Base-by-base conservation (phyloP, 345 rosid species). In the Litchi chinensis region DNA sequence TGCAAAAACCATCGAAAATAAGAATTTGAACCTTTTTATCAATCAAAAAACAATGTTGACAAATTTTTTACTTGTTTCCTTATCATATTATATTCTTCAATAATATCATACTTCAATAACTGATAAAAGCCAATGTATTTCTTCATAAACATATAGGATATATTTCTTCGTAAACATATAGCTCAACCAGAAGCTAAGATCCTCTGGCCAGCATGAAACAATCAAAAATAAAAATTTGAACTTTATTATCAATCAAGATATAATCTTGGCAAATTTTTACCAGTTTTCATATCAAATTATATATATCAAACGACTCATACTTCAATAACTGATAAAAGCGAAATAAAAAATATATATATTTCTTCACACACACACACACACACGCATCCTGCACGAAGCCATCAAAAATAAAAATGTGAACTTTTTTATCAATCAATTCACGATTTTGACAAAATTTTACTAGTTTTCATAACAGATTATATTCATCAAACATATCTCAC, bases 301-400 rank as follows among this genome's bases (percentile, higher is more conserved):
- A 32, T 32, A 1, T 3, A 3, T 32, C 37, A 32, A 32, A 32
- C 37, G 4, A 32, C 37, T 32, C 37, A 32, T 3, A 32, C 3
- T 32, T 32, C 37, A 32, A 32, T 32, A 32, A 32, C 37, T 32
- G 37, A 32, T 32, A 32, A 32, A 32, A 32, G 4, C 4, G 3
- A 32, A 32, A 32, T 32, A 2, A 28, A 28, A 28, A 1, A 28
- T n/a, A 26, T 26, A 32, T 32, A 32, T 32, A 2, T 32, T 32
- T 32, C 2, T 32, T 32, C 37, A 32, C 3, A 1, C 37, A 32
- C 37, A 32, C 37, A 32, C 37, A 32, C 37, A 32, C 91, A 87
- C 83, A 91, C 93, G 69, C 91, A 92, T 5, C 90, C 98, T 93
- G 94, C 78, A 71, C 15, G 73, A 37, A 32, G 65, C 9, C 22